Base-by-base conservation (phyloP, 371 early-diverging fungal species). In the Mortierella sp. region DNA sequence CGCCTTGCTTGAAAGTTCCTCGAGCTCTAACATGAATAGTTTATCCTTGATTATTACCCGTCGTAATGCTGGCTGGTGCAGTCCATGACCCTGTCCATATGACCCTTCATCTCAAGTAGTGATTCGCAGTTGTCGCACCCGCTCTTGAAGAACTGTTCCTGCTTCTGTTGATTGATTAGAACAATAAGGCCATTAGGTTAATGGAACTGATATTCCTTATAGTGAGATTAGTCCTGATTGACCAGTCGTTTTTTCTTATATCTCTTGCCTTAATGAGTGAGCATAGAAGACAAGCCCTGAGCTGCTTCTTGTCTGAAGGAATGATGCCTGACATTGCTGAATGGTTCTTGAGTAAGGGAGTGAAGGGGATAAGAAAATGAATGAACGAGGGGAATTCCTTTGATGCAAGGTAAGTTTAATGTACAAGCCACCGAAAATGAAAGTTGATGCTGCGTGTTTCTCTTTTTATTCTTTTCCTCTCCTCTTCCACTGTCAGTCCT, bases 101-200 rank as follows among this genome's bases (percentile, higher is more conserved):
- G 81, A 27, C 90, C 91, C 71, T 89, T 85, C 89, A 96, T 85
- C 34, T 84, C 82, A 58, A 97, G 80, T 12, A 95, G 81, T 17
- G 90, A 88, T 69, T 95, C 96, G 82, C 97, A 96, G 78, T 98
- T 97, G 50, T 95, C 96, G 82, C 98, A 96, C 32, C 98, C 98
- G 54, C 83, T 80, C 41, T 81, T 78, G 63, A 88, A 80, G 79
- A 98, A 98, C 67, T 92, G 93, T 6, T 86, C 82, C 42, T 85
- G 81, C 72, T 91, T 92, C 89, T 89, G 61, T 39, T 42, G 49
- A 37, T 19, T 14, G n/a, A 26, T n/a, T n/a, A n/a, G n/a, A n/a
- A n/a, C n/a, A n/a, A n/a, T n/a, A n/a, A n/a, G n/a, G n/a, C n/a
- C n/a, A n/a, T n/a, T n/a, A n/a, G n/a, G n/a, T n/a, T n/a, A n/a